Conservation (phyloP, 441 rosid species). For the Croton laevigatus region DNA sequence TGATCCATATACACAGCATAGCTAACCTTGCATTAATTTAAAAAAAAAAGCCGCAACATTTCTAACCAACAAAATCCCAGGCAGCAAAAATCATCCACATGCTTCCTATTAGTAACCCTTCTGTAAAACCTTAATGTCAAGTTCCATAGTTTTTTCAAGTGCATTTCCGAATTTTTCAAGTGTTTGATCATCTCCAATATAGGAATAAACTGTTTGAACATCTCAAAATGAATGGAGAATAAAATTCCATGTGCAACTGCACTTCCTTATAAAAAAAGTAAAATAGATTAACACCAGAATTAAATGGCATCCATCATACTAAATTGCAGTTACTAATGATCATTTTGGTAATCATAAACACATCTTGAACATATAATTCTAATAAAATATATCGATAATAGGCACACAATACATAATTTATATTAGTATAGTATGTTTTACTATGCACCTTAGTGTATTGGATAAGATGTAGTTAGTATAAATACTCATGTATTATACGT, state of each 20-base stretch:
- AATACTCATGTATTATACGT: too few relatives aligned
- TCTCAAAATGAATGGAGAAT: too few relatives aligned
- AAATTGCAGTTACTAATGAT: neutral
- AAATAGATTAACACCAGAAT: neutral
- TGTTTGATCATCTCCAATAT: slow-evolving; percentile 54
- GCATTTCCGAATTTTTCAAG: slow-evolving; percentile 38
- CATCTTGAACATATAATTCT: neutral
- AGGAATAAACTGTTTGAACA: slow-evolving; percentile 58
- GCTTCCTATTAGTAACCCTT: slow-evolving; percentile 63
- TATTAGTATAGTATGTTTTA: too few relatives aligned
- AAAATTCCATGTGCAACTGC: too few relatives aligned
- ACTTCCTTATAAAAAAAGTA: too few relatives aligned
- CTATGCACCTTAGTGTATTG: too few relatives aligned
- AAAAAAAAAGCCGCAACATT: too few relatives aligned
- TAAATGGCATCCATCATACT: neutral
- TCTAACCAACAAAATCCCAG: slow-evolving; percentile 59
- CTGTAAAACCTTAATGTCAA: slow-evolving; percentile 53
- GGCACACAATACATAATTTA: slow-evolving; percentile 10
- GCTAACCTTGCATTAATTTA: too few relatives aligned
- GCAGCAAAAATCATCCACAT: slow-evolving; percentile 60
- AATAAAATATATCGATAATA: neutral
- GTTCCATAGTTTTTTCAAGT: slow-evolving; percentile 40
- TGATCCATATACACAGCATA: too few relatives aligned
- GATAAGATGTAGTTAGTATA: too few relatives aligned
- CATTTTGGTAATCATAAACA: slow-evolving; percentile 3